Evolutionary conservation across 352 stramenopile species (phyloP).

Genomic region (Globisporangium barbulae): DNA sequence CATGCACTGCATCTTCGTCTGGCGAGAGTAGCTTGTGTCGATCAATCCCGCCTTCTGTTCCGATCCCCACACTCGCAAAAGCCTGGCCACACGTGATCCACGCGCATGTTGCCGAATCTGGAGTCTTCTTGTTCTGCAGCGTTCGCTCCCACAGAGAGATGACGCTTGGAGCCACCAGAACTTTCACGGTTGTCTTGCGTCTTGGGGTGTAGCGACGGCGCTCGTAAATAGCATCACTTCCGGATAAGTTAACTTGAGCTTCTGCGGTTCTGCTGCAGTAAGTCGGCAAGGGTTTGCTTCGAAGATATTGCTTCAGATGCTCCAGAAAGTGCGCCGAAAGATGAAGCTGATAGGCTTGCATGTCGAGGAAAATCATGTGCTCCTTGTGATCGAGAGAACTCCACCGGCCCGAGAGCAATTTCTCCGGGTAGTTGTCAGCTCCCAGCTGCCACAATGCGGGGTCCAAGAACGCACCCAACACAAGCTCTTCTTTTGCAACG

Average conservation of each 20-base stretch:
- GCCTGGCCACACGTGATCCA: conserved; percentile 61
- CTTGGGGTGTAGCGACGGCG: conserved; percentile 7
- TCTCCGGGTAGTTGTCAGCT: conserved; percentile 71
- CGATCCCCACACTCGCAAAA: conserved; percentile 52
- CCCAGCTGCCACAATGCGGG: conserved; percentile 67
- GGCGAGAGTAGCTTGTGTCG: conserved; percentile 17
- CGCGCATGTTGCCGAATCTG: conserved; percentile 21
- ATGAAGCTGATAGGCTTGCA: conserved; percentile 70
- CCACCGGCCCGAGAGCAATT: conserved; percentile 61
- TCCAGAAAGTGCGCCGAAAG: conserved; percentile 53
- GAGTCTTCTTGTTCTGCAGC: conserved; percentile 7
- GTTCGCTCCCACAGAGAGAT: conserved; percentile 51
- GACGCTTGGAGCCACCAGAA: conserved; percentile 62
- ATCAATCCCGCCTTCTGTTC: conserved; percentile 23
- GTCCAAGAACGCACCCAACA: conserved; percentile 65
- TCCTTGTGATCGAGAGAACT: conserved; percentile 29
- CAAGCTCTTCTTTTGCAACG: conserved; percentile 44
- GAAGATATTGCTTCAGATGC: conserved; percentile 26
- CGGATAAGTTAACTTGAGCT: neutral
- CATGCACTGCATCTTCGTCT: conserved; percentile 24
- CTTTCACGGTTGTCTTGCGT: conserved; percentile 42
- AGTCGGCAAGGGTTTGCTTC: neutral
- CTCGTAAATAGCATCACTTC: neutral
- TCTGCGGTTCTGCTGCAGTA: conserved; percentile 1
- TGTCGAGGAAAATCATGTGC: conserved; percentile 56